phyloP scores from a whole-genome alignment of 1,284 basidiomycete species.

The Boletus smithii region DNA sequence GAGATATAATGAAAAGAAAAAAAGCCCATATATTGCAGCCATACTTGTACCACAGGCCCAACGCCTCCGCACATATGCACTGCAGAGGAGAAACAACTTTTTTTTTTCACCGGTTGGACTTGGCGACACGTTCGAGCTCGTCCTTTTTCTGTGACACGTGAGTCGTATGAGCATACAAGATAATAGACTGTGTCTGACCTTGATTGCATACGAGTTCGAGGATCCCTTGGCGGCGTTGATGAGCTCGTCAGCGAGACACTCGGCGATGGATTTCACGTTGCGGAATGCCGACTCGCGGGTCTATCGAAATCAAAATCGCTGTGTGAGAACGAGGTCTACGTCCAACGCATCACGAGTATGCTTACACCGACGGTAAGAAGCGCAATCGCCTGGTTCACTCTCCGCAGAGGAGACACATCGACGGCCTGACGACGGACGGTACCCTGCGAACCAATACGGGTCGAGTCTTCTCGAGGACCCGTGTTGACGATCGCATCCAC shows the following conservation, averaged over 20 bases:
- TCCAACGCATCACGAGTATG: conserved; percentile 11
- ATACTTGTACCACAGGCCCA: conserved; percentile 19
- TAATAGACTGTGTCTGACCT: conserved; percentile 48
- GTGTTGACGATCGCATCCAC: conserved; percentile 99
- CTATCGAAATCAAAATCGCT: conserved; percentile 40
- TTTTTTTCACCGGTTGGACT: conserved; percentile 89
- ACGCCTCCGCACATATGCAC: conserved; percentile 6
- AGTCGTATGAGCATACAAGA: neutral
- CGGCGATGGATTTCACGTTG: conserved; percentile 98
- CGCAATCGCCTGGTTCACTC: conserved; percentile 97
- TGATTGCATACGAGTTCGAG: conserved; percentile 99
- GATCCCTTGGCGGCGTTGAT: conserved; percentile 99
- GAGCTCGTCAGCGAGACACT: conserved; percentile 99
- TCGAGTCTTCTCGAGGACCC: conserved; percentile 99
- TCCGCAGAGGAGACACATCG: conserved; percentile 97
- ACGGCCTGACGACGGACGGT: conserved; percentile 99
- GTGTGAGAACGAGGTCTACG: no score
- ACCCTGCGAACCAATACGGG: conserved; percentile 99
- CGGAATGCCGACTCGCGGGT: conserved; percentile 99
- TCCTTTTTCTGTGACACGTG: conserved; percentile 73
- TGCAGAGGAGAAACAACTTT: neutral
- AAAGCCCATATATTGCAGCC: conserved; percentile 25
- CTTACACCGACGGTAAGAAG: conserved; percentile 94
- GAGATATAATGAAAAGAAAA: conserved; percentile 9
- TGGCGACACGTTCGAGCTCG: conserved; percentile 99